phyloP scores from a whole-genome alignment of 1,284 basidiomycete species.

The Golubevia pallescens region DNA sequence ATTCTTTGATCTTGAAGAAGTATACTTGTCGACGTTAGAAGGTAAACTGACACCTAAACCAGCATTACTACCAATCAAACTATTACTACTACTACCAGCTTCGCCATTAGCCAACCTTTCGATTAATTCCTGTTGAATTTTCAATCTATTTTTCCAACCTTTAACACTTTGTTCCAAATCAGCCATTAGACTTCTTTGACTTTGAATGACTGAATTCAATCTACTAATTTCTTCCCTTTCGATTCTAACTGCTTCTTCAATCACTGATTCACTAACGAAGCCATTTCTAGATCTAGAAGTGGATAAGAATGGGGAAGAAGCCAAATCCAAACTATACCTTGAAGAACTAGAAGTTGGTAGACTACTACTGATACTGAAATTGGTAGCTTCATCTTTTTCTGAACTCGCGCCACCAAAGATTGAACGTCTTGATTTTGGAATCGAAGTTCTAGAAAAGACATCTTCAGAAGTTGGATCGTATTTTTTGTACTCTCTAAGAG shows the following conservation, averaged over 20 bases:
- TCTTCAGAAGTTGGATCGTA: conserved; percentile 11
- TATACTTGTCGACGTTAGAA: not conserved
- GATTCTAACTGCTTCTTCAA: conserved; percentile 15
- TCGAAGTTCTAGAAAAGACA: conserved; percentile 1
- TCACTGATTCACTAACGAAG: conserved; percentile 1
- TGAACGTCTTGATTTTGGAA: conserved; percentile 3
- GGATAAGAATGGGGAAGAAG: conserved; percentile 1
- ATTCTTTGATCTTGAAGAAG: not conserved
- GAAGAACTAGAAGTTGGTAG: too few species aligned
- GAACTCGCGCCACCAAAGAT: not conserved
- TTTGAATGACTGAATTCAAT: conserved; percentile 40
- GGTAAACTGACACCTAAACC: not conserved
- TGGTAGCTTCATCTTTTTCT: conserved; percentile 1
- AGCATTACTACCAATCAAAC: not conserved
- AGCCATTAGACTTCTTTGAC: conserved; percentile 44
- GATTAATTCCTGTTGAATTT: conserved; percentile 43
- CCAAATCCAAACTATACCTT: too few species aligned
- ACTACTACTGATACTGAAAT: not conserved
- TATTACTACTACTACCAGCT: not conserved
- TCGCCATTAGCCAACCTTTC: conserved; percentile 22
- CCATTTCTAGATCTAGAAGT: not conserved
- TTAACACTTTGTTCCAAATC: conserved; percentile 45
- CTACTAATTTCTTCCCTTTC: conserved; percentile 48
- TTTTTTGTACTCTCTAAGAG: conserved; percentile 39
- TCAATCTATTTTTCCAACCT: conserved; percentile 37